Evolutionary conservation across 768 basidiomycete species (phyloP).

Genomic region (Leccinum obscurum): DNA sequence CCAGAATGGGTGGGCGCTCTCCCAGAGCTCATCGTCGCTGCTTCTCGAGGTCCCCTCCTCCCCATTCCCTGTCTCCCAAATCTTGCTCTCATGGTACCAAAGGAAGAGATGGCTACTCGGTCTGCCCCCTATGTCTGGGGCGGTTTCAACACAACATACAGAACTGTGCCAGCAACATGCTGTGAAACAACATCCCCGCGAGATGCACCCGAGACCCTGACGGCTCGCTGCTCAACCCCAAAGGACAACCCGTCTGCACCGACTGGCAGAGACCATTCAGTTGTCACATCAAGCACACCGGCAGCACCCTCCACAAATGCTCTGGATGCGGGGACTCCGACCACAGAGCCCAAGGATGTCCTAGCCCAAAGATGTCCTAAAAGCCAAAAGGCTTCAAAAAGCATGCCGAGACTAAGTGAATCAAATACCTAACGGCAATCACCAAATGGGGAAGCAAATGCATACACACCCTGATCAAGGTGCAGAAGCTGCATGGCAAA

Average conservation of each 20-base stretch:
- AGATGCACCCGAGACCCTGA: neutral
- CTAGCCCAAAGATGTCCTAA: neutral
- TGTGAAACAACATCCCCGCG: neutral
- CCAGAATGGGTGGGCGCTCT: no score
- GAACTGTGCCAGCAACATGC: neutral
- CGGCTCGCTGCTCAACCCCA: neutral
- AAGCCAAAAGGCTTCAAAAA: neutral
- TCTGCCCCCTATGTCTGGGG: neutral
- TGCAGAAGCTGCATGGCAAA: constrained; percentile 5
- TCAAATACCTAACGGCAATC: neutral
- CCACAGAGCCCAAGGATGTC: neutral
- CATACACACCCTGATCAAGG: neutral
- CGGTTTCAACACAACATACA: neutral
- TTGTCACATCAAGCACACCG: neutral
- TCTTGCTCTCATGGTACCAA: neutral
- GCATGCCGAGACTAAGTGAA: neutral
- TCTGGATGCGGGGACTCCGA: neutral
- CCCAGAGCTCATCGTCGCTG: no score
- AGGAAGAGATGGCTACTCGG: neutral
- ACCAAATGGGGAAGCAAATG: fast-evolving
- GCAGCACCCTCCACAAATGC: neutral
- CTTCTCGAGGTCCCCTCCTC: neutral
- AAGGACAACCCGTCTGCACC: neutral
- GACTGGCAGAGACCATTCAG: neutral
- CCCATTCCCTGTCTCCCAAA: neutral